Conservation (phyloP, 2,329 filamentous ascomycete genomes). For the Phaeoacremonium minimum region DNA sequence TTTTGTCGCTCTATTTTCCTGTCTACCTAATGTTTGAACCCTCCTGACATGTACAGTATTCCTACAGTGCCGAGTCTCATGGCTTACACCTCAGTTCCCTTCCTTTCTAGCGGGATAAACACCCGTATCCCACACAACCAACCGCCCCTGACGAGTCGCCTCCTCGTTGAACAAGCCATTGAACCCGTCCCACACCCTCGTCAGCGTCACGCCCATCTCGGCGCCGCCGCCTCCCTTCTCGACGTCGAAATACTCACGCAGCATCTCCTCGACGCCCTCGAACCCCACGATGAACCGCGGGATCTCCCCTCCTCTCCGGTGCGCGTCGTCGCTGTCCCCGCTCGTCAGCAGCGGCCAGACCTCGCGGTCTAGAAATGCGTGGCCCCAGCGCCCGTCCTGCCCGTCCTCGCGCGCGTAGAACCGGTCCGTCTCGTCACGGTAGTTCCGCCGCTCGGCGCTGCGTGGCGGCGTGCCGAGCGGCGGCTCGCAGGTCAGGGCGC, state of each 20-base stretch:
- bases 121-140: constrained; percentile 57
- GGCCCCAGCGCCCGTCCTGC: constrained; percentile 15
- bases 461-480: constrained; percentile 64
- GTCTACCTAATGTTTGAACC: too few species aligned
- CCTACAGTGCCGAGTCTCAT: too few species aligned
- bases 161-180: constrained; percentile 64
- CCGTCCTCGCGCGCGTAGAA: constrained; percentile 68
- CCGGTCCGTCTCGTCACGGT: constrained; percentile 84
- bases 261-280: constrained; percentile 47
- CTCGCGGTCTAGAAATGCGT: constrained; percentile 49
- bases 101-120: too few species aligned
- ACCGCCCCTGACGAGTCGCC: constrained; percentile 46
- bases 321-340: constrained; percentile 3
- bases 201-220: constrained; percentile 36
- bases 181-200: constrained; percentile 49
- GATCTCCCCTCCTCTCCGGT: constrained; percentile 15
- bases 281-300: constrained; percentile 60
- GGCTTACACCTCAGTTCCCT: too few species aligned
- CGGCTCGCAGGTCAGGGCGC: constrained; percentile 87
- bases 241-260: constrained; percentile 39
- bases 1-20: too few species aligned
- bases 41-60: too few species aligned
- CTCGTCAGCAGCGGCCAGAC: constrained; percentile 33
- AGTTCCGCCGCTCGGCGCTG: constrained; percentile 56
- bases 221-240: constrained; percentile 24